These are phyloP conservation scores for Fusarium nanum DNA, from an alignment of 2,329 filamentous ascomycete genomes.

Conservation along the genomic window DNA sequence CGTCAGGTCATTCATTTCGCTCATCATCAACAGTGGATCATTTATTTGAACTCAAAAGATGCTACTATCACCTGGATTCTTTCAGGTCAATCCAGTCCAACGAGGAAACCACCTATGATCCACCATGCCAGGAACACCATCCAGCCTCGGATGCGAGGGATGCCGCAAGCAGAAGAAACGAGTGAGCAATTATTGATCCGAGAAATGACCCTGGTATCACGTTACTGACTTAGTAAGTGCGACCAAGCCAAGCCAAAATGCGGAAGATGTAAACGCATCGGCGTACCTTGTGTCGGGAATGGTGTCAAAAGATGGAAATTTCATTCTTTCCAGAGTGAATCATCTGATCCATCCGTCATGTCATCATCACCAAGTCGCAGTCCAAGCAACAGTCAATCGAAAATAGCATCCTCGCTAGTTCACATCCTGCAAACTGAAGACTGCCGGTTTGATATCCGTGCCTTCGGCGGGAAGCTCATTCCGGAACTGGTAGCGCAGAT, in stretches of 20 bases:
- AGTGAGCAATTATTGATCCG: constrained; percentile 6
- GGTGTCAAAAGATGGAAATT: constrained; percentile 41
- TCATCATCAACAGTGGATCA: background rate
- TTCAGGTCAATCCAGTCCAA: background rate
- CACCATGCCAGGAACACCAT: constrained; percentile 31
- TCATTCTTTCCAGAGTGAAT: constrained; percentile 1
- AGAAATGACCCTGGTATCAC: no score
- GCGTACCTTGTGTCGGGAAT: constrained; percentile 30
- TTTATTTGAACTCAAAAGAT: background rate
- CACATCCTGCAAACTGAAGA: constrained; percentile 38
- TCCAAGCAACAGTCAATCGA: constrained; percentile 31
- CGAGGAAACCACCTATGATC: background rate
- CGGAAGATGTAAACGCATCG: constrained; percentile 35
- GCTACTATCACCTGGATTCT: background rate
- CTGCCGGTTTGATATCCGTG: constrained; percentile 37
- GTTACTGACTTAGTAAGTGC: constrained; percentile 3
- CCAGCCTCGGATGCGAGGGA: constrained; percentile 30
- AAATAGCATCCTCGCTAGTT: constrained; percentile 25
- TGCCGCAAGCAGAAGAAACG: constrained; percentile 38
- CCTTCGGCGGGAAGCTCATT: constrained; percentile 31
- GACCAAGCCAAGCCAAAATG: constrained; percentile 32
- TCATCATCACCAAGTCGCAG: background rate
- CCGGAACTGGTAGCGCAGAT: constrained; percentile 32
- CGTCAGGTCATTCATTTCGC: constrained; percentile 2
- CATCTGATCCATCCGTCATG: background rate